Conservation (phyloP, 768 basidiomycete genomes). For the Hygrophorus russula region DNA sequence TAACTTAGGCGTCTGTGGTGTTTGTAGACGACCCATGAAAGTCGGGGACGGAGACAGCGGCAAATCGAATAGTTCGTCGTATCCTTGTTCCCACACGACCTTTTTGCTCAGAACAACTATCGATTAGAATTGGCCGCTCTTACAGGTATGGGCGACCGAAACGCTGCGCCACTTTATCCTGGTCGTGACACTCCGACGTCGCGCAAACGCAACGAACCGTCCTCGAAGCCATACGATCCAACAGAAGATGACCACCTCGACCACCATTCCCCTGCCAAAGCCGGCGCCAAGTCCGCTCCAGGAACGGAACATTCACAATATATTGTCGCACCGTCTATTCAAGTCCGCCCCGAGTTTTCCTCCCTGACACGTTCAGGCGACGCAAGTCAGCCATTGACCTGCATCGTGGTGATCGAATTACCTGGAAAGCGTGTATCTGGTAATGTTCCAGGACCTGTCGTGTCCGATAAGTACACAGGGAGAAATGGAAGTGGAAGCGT, state of each 20-base stretch:
- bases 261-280: slow-evolving; percentile 36
- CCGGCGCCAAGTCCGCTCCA: slow-evolving; percentile 33
- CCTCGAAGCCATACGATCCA: slow-evolving; percentile 46
- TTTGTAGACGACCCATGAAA: slow-evolving; percentile 95
- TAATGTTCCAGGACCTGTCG: slow-evolving; percentile 43
- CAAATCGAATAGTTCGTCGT: slow-evolving; percentile 76
- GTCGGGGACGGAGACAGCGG: slow-evolving; percentile 79
- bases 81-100: slow-evolving; percentile 5
- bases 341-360: slow-evolving; percentile 87
- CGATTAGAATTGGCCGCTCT: slow-evolving; percentile 80
- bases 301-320: slow-evolving; percentile 43
- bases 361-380: slow-evolving; percentile 63
- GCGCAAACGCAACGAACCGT: slow-evolving; percentile 23
- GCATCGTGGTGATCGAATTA: slow-evolving; percentile 88
- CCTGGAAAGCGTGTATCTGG: slow-evolving; percentile 53
- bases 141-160: slow-evolving; percentile 75
- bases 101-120: slow-evolving; percentile 6
- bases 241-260: slow-evolving; percentile 84
- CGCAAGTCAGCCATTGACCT: slow-evolving; percentile 71
- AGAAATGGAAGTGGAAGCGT: slow-evolving; percentile 2
- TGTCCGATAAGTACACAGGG: slow-evolving; percentile 33
- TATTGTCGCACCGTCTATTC: slow-evolving; percentile 86
- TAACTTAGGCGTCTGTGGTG: slow-evolving; percentile 91
- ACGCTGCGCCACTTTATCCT: slow-evolving; percentile 45
- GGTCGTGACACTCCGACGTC: slow-evolving; percentile 52